phyloP scores from a whole-genome alignment of 257 asterid genomes.

The Solanum ahanhuiri region DNA sequence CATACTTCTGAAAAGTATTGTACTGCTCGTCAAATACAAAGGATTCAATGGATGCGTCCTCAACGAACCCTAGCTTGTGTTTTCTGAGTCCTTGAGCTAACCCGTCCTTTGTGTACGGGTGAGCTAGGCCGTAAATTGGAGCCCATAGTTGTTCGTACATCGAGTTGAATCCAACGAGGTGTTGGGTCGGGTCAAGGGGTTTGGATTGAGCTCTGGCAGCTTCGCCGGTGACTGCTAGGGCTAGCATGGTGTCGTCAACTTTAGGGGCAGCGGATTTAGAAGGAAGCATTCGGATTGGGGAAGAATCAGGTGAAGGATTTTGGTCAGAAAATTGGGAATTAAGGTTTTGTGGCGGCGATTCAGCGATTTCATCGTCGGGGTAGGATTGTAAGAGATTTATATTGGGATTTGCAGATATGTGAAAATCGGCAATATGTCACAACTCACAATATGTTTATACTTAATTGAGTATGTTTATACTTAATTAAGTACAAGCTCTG shows the following conservation, averaged over 20 bases:
- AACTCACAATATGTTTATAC: not conserved
- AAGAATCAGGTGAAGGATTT: not conserved
- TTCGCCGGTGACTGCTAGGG: not conserved
- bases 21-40: slow-evolving; percentile 94
- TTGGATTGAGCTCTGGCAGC: not conserved
- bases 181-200: not conserved
- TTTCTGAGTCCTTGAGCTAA: not conserved
- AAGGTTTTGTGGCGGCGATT: not conserved
- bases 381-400: not conserved
- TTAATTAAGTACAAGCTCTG: not conserved
- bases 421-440: not conserved
- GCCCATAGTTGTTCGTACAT: not conserved
- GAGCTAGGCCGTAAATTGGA: not conserved
- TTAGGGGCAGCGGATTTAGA: not conserved
- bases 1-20: slow-evolving; percentile 78
- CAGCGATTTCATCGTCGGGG: not conserved
- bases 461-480: not conserved
- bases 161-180: not conserved
- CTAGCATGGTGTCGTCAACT: not conserved
- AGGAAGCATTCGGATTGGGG: not conserved
- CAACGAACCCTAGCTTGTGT: slow-evolving; percentile 42
- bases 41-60: slow-evolving; percentile 58
- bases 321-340: not conserved
- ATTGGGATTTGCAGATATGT: not conserved
- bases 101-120: not conserved